These are phyloP conservation scores for Lichtheimia ornata DNA, from an alignment of 371 early-diverging fungal species.

Conservation along the genomic window DNA sequence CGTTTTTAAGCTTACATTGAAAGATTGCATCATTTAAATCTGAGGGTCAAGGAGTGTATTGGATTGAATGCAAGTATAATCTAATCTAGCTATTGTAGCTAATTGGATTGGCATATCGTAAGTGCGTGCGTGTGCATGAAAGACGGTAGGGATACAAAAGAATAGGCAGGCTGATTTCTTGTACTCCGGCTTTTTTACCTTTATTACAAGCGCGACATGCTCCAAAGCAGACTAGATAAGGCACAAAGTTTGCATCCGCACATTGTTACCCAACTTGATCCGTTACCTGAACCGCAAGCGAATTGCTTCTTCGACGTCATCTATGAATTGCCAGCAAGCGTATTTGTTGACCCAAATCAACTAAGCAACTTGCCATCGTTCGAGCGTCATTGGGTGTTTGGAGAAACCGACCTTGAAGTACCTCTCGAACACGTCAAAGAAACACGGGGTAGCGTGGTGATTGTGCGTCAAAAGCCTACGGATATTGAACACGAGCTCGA, in stretches of 20 bases:
- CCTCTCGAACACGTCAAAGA: slow-evolving; percentile 44
- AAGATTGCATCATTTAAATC: too few relatives aligned
- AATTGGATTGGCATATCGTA: too few relatives aligned
- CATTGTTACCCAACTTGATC: slow-evolving; percentile 24
- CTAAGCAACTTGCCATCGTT: slow-evolving; percentile 17
- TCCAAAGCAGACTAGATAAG: slow-evolving; percentile 6
- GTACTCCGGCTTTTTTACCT: background rate
- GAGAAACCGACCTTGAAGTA: slow-evolving; percentile 48
- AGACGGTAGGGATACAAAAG: too few relatives aligned
- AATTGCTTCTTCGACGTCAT: slow-evolving; percentile 36
- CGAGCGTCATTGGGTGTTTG: slow-evolving; percentile 29
- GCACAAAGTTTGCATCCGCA: slow-evolving; percentile 42
- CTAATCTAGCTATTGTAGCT: too few relatives aligned
- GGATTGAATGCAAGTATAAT: too few relatives aligned
- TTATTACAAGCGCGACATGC: too few relatives aligned
- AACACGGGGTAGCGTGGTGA: slow-evolving; percentile 37
- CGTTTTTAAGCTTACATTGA: too few relatives aligned
- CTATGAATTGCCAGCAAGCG: slow-evolving; percentile 43
- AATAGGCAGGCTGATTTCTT: background rate
- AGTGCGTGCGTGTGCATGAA: too few relatives aligned
- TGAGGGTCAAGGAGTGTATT: too few relatives aligned
- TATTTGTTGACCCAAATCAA: slow-evolving; percentile 53
- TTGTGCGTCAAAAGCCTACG: slow-evolving; percentile 23
- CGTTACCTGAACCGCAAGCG: background rate
- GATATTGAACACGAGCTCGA: slow-evolving; percentile 14